Evolutionary conservation across 1,139 yeast species (phyloP), one percentile per base, ranked within the genome.

Genomic region (Yamadazyma membranifaciens): DNA sequence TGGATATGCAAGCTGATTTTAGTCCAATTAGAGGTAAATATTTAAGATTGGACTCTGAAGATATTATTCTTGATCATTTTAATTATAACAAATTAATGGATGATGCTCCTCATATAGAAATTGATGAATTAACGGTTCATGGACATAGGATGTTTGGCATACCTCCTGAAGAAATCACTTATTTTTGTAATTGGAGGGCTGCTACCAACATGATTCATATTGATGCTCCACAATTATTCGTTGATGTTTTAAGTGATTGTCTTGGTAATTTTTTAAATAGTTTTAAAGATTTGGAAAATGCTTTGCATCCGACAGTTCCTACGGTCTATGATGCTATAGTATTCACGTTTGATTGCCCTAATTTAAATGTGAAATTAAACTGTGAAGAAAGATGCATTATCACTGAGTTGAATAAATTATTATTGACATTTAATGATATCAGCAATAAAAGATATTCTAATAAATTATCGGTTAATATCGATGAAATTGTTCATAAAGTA

Each of bases 131-230:
- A 17, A 56, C 73, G 4, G 72, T 87, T 12, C 95, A 86, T 60
- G 92, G 96, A 1, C 96, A 91, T 57, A 73, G 98, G 55, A 80
- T 89, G 81, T 88, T 89, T 69, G 98, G 98, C 0, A 60, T 88
- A 1, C 96, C 96, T 0, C 97, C 97, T 0, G 69, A 74, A 2
- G 95, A 87, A 56, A 87, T 92, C 1, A 87, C 97, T 0, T 92
- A 87, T 56, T 81, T 78, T 49, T 89, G 96, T 56, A 83, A 87
- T 47, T 92, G 98, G 98, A 91, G 86, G 48, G 78, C 91, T 49
- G 79, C 78, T 25, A 60, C 85, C 2, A 95, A 89, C 9, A 68
- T 67, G 4, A 64, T 89, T 12, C 46, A 55, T 1, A 64, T 87
- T 12, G 73, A 80, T 45, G 76, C 88, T 1, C 65, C 73, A 3